Percentiles rank a stretch among this genome's conserved stretches.
Evolutionary conservation across 805 yeast genomes (phyloP).

Genomic region (Cyberlindnera xishuangbannaensis): DNA sequence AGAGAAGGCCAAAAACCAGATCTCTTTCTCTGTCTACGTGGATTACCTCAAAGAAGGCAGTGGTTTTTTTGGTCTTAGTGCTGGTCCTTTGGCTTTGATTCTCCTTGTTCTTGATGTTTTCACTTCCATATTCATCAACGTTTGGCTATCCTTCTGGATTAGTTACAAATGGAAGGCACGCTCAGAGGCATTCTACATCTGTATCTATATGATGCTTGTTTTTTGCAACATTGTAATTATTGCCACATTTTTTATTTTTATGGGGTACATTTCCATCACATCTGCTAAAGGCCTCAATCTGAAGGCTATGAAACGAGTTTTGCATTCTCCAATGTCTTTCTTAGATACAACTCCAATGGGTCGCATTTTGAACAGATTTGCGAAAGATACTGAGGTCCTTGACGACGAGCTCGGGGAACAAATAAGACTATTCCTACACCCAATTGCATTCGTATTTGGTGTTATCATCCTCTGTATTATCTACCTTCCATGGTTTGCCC

Average conservation of each 20-base stretch:
- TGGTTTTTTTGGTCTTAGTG: conserved; percentile 35
- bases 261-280: conserved; percentile 45
- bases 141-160: conserved; percentile 85
- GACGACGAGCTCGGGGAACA: conserved; percentile 77
- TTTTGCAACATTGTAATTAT: conserved; percentile 42
- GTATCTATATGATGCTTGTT: conserved; percentile 60
- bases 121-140: conserved; percentile 53
- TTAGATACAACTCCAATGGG: conserved; percentile 88
- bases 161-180: conserved; percentile 42
- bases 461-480: conserved; percentile 59
- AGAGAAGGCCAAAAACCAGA: conserved; percentile 53
- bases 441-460: conserved; percentile 51
- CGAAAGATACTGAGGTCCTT: conserved; percentile 77
- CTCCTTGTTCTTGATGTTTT: conserved; percentile 37
- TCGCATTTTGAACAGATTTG: conserved; percentile 75
- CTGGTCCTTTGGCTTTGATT: conserved; percentile 26
- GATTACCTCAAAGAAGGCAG: conserved; percentile 51
- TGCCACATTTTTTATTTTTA: conserved; percentile 35
- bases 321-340: conserved; percentile 77
- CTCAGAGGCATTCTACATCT: conserved; percentile 59
- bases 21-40: conserved; percentile 42
- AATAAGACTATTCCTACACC: conserved; percentile 52
- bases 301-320: conserved; percentile 49
- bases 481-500: conserved; percentile 71
- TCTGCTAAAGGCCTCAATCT: conserved; percentile 60